Percentiles rank a stretch among this genome's conserved stretches.
Evolutionary conservation across 176 grass and related monocot species (phyloP).

Genomic region (Zoysia japonica): DNA sequence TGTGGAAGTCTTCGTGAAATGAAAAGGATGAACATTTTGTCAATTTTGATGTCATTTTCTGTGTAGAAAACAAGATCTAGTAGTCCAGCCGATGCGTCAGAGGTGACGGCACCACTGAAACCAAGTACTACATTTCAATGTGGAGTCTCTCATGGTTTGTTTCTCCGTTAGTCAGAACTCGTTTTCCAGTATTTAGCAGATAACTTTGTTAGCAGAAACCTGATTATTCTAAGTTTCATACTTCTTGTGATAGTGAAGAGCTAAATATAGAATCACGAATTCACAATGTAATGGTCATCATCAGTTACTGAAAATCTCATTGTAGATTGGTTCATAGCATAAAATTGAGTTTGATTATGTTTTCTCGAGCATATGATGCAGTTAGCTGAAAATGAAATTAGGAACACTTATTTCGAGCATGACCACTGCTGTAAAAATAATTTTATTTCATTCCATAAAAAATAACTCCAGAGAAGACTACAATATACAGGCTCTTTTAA

Average conservation of each 20-base stretch:
- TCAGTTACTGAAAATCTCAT: too few species aligned
- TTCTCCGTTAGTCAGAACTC: too few species aligned
- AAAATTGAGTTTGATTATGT: background rate
- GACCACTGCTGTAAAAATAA: too few species aligned
- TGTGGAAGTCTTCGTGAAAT: conserved; percentile 27
- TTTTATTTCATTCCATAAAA: too few species aligned
- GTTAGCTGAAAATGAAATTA: background rate
- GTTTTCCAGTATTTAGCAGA: background rate
- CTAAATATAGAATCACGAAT: too few species aligned
- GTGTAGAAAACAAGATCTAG: conserved; percentile 34
- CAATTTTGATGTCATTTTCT: conserved; percentile 27
- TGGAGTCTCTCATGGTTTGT: too few species aligned
- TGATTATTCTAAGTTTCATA: background rate
- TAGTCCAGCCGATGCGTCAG: background rate
- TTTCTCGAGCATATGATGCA: background rate
- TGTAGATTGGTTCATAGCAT: too few species aligned
- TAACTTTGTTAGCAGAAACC: background rate
- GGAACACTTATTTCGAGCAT: too few species aligned
- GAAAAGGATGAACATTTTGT: conserved; percentile 17
- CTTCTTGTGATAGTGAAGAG: background rate
- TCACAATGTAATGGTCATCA: too few species aligned
- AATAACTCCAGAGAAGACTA: background rate
- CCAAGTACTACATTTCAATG: too few species aligned
- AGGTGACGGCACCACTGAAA: too few species aligned
- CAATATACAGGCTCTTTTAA: background rate